phyloP scores from a whole-genome alignment of 306 rosid genomes.

The Trifolium dubium region DNA sequence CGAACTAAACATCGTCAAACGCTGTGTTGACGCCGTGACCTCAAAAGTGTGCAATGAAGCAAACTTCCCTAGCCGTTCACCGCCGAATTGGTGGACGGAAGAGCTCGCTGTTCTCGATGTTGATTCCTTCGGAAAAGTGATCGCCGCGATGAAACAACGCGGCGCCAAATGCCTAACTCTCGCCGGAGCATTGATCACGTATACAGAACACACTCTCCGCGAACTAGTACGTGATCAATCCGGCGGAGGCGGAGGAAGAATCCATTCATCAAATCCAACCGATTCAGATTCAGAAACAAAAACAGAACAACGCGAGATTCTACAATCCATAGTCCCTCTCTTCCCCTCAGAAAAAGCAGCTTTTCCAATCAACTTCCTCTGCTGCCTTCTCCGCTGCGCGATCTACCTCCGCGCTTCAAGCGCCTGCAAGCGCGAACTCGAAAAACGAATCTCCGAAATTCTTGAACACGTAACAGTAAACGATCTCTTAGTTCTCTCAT shows the following conservation, averaged over 20 bases:
- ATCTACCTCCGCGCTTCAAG: constrained; percentile 60
- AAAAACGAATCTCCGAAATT: constrained; percentile 62
- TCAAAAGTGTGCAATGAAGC: constrained; percentile 71
- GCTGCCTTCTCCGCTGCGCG: constrained; percentile 86
- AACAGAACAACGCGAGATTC: constrained; percentile 57
- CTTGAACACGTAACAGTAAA: constrained; percentile 81
- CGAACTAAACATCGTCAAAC: constrained; percentile 54
- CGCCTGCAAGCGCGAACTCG: constrained; percentile 67
- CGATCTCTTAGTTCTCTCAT: constrained; percentile 69
- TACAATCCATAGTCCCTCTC: constrained; percentile 62
- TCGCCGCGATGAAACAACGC: constrained; percentile 63
- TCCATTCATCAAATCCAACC: background rate
- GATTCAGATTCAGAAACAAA: constrained; percentile 35
- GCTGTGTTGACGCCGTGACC: constrained; percentile 59
- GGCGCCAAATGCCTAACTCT: constrained; percentile 59
- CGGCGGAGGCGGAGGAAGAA: constrained; percentile 52
- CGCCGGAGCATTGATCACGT: constrained; percentile 70
- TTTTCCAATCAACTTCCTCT: constrained; percentile 83
- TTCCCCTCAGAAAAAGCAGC: constrained; percentile 78
- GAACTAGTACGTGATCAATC: constrained; percentile 85
- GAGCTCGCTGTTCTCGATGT: constrained; percentile 68
- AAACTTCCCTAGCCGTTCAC: constrained; percentile 71
- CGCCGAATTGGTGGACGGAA: constrained; percentile 95
- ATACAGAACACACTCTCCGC: constrained; percentile 70
- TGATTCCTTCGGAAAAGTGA: constrained; percentile 57